Conservation (phyloP, 148 eudicot species). For the Fagopyrum esculentum region DNA sequence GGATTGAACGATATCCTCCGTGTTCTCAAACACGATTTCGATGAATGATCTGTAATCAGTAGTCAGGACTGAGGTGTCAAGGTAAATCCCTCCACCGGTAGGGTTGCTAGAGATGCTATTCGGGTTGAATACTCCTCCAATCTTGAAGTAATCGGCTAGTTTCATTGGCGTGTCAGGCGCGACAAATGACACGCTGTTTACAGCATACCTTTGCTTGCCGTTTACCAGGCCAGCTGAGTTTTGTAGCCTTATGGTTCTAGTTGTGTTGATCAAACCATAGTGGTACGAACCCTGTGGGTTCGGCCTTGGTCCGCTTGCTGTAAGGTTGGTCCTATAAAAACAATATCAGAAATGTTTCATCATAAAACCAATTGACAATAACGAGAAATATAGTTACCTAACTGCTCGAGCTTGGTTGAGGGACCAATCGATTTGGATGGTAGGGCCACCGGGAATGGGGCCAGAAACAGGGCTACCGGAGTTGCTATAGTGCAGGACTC, state of each 20-base stretch:
- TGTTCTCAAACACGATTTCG: constrained; percentile 5
- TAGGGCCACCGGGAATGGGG: constrained; percentile 12
- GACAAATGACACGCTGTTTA: constrained; percentile 1
- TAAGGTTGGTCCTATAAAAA: background rate
- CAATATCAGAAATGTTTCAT: too few species aligned
- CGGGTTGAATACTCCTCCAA: background rate
- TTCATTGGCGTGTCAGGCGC: background rate
- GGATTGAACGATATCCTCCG: constrained; percentile 27
- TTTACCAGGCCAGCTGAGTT: constrained; percentile 2
- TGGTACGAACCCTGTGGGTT: constrained; percentile 12
- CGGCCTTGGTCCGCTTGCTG: constrained; percentile 10
- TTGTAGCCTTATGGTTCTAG: constrained; percentile 9
- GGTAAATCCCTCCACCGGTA: background rate
- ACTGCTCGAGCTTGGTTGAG: constrained; percentile 6
- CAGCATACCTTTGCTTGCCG: constrained; percentile 8
- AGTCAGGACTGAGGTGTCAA: background rate
- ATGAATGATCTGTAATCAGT: background rate
- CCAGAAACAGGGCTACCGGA: background rate
- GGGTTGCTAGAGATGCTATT: background rate
- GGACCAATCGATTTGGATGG: constrained; percentile 4
- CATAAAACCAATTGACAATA: too few species aligned
- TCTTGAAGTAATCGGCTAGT: constrained; percentile 1
- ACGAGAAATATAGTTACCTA: background rate
- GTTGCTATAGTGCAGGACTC: constrained; percentile 6
- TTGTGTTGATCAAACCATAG: background rate